Conservation (phyloP, 257 asterid species). For the Solanum virginianum region DNA sequence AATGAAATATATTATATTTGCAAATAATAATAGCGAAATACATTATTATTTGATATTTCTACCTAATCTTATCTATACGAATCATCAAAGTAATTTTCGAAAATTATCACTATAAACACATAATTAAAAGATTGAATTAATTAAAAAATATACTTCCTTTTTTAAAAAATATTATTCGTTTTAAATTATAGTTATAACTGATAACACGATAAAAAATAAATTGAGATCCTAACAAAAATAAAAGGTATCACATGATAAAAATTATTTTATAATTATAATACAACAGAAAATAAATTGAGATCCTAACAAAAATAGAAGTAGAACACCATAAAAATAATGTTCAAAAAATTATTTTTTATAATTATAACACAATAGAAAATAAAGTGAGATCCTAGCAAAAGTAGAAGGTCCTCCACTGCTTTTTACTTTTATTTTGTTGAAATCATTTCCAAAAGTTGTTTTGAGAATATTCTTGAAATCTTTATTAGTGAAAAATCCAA, state of each 20-base stretch:
- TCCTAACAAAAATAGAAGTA: neutral
- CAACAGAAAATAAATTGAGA: neutral
- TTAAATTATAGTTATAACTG: neutral
- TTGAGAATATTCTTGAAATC: neutral
- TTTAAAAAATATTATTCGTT: neutral
- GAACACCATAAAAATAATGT: too few relatives aligned
- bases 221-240: too few relatives aligned
- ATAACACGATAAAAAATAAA: too few relatives aligned
- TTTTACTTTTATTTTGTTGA: neutral
- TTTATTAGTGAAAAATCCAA: neutral
- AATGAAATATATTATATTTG: neutral
- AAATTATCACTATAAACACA: neutral
- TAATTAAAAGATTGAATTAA: neutral
- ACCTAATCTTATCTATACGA: too few relatives aligned
- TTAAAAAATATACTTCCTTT: too few relatives aligned
- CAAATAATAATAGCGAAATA: neutral
- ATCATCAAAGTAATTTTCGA: neutral
- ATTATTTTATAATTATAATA: too few relatives aligned
- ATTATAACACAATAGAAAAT: neutral
- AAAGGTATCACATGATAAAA: too few relatives aligned
- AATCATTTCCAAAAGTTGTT: neutral
- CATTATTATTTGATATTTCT: fast-evolving
- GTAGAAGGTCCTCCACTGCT: neutral
- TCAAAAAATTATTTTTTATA: too few relatives aligned
- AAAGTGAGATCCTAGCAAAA: neutral